Base-by-base conservation (phyloP, 192 early-diverging fungal genomes). In the Linnemannia exigua region DNA sequence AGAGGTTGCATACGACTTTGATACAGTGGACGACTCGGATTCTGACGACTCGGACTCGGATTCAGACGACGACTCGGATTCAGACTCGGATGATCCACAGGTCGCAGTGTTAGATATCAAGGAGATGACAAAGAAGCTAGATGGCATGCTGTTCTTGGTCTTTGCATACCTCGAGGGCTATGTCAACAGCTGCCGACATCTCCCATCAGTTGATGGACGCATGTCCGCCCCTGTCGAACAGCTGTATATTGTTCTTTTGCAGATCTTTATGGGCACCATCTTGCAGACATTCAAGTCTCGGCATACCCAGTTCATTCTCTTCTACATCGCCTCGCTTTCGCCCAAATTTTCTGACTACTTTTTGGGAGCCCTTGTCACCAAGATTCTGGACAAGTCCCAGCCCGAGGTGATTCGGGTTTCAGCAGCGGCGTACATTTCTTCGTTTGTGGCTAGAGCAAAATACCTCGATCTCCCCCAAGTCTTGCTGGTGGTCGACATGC, bases 241-340 rank as follows among this genome's bases (percentile, higher is more conserved):
- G 36, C 83, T 97, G 20, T 97, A 95, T 74, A 72, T 92, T 25
- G 85, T 89, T 17, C 84, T 98, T 48, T 80, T 99, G 20, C 91
- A 93, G 31, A 91, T 97, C 37, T 99, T 99, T 84, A 94, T 95
- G 72, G 88, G 91, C 28, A 90, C 92, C 2, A 91, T 98, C 33
- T 82, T 99, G 28, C 93, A 95, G 4, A 99, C 98, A 0, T 95
- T 97, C 82, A 95, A 95, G 76, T 95, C 96, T 54, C 93, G 97
- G 44, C 97, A 97, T 88, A 95, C 95, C 12, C 98, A 99, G 87
- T 99, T 99, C 74, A 77, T 98, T 33, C 83, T 97, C 35, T 99
- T 98, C 79, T 97, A 96, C 88, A 90, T 92, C 38, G 92, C 94
- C 52, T 92, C 95, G 20, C 68, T 72, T 67, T 87, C 70, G 17